Conservation (phyloP, 305 asterid genomes). For the Lippia alba region DNA sequence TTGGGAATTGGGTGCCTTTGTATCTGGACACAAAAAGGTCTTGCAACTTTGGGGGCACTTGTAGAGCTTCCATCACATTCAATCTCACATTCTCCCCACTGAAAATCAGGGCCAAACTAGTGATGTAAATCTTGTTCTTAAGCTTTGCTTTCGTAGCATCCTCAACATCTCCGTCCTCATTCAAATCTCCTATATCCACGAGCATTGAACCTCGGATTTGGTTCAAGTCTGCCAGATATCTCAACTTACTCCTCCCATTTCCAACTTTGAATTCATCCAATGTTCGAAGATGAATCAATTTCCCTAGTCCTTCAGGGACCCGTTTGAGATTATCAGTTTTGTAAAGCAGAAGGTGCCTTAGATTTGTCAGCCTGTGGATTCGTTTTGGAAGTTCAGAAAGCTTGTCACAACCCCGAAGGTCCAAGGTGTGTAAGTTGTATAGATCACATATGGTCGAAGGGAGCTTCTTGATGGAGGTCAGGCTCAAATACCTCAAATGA, state of each 20-base stretch:
- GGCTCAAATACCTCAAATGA: conserved; percentile 16
- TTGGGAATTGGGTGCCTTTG: background rate
- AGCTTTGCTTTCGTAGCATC: conserved; percentile 24
- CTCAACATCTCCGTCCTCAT: background rate
- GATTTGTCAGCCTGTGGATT: conserved; percentile 10
- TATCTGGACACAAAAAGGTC: background rate
- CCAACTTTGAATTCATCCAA: background rate
- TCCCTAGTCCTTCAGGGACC: conserved; percentile 14
- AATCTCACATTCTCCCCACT: background rate
- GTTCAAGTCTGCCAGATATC: background rate
- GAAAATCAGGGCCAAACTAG: background rate
- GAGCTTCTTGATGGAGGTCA: background rate
- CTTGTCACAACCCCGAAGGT: background rate
- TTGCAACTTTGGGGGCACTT: conserved; percentile 29
- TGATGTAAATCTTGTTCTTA: conserved; percentile 3
- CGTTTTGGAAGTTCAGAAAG: background rate
- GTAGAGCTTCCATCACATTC: conserved; percentile 20
- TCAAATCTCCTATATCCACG: background rate
- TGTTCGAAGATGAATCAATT: background rate
- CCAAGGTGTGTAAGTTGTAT: conserved; percentile 8
- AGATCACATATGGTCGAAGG: conserved; percentile 6
- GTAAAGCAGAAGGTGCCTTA: conserved; percentile 2
- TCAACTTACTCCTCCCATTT: background rate
- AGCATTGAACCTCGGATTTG: conserved; percentile 18
- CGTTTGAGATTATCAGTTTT: background rate